Evolutionary conservation across 2,329 filamentous ascomycete genomes (phyloP), one percentile per base, ranked within the genome.

Genomic region (Ophiostoma triangulosporum): DNA sequence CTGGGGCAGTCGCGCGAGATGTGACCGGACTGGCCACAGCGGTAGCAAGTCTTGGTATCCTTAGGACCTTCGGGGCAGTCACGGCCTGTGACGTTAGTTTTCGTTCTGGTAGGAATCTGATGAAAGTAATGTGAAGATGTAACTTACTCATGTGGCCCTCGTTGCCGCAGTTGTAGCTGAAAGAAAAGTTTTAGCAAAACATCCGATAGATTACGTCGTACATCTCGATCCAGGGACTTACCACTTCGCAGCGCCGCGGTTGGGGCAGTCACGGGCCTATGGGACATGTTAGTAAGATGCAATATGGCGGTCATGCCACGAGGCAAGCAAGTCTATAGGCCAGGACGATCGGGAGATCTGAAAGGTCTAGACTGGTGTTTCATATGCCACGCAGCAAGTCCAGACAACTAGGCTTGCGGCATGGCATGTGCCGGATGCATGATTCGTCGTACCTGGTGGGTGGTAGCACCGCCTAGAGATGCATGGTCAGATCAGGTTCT

Each of bases 1-100:
- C 75, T 72, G 68, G 72, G 81, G 74, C 86, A 90, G 66, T 96
- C 90, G 63, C 91, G 89, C 63, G 87, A 93, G 69, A 96, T 86
- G 77, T 97, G 91, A 58, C 89, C 91, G 61, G 82, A 72, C 70
- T 86, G 80, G 66, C 87, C 87, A 74, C 85, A 89, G 64, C 84
- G 79, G 73, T 85, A 86, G 75, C 81, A 86, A 63, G 81, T 78
- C 75, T 85, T 81, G 68, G 72, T 89, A 72, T 95, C 88, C 77
- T 95, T 95, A 64, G 86, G 81, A 57, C 88, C 84, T 68, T 88
- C 82, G 59, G 85, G 83, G 78, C 91, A 97, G 68, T 97, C 91
- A 70, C 90, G 88, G 78, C 40, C 40, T 45, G 40, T 86, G 46
- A 53, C 54, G 55, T 63, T 53, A 48, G 57, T 54, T 20, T 31